Base-by-base conservation (phyloP, 345 rosid genomes). In the Boechera divaricarpa region DNA sequence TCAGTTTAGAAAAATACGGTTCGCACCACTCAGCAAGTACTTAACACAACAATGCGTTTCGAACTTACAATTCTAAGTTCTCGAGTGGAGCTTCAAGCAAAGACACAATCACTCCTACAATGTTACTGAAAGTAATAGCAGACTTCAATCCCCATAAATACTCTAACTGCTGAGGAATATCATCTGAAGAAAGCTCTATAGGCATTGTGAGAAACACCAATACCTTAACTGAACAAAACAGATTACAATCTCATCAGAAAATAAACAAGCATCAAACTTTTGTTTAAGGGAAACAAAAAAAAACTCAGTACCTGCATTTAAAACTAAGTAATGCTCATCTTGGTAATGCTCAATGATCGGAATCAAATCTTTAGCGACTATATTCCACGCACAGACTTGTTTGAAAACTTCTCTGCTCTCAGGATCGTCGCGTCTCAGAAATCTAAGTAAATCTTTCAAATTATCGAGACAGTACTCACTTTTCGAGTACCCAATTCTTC, bases 191-290 rank as follows among this genome's bases (percentile, higher is more conserved):
- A 54, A 89, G 81, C 81, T 95, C 99, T 47, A 95, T 47, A 7
- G 97, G 94, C 96, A 90, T 90, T 1, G 96, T 87, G 42, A 91
- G 90, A 80, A 91, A 94, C 82, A 92, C 98, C 84, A 94, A 75
- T 35, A 89, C 94, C 85, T 94, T 92, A 73, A 94, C 97, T 94
- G 89, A 70, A 78, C 49, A 47, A 74, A 49, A 13, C 10, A 62
- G n/a, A 74, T 21, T 15, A 69, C 74, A 77, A 10, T 0, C 5
- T 24, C 18, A 58, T 67, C 21, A 56, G 5, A 67, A 57, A 15
- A 67, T 47, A 24, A 28, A 10, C 29, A 61, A 31, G 13, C 10
- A 15, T 29, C 33, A 28, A 29, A 69, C 7, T 29, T 31, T 47
- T 11, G 3, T 12, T 3, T 5, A 49, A 57, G 24, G 10, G 4